phyloP scores from a whole-genome alignment of 306 rosid species.

The Ormosia semicastrata region DNA sequence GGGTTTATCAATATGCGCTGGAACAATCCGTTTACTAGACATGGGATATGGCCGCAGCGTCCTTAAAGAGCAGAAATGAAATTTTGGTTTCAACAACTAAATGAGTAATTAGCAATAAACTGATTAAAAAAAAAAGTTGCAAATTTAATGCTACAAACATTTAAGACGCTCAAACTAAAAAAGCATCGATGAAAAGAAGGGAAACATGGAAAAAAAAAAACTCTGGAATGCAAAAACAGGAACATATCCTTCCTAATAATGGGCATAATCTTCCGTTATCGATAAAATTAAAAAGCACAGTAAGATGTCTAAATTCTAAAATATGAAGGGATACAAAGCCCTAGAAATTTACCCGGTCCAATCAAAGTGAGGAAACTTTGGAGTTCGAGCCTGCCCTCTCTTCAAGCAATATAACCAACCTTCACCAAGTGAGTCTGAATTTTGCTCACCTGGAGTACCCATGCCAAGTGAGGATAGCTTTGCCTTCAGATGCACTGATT shows the following conservation, averaged over 20 bases:
- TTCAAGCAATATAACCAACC: constrained; percentile 80
- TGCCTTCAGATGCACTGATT: constrained; percentile 73
- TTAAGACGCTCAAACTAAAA: neutral
- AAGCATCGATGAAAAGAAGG: neutral
- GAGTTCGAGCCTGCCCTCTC: constrained; percentile 81
- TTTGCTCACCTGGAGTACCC: constrained; percentile 43
- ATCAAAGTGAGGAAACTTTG: constrained; percentile 83
- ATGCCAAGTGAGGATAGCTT: constrained; percentile 47
- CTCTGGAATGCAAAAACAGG: neutral
- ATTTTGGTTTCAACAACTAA: constrained; percentile 15
- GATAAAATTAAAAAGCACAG: constrained; percentile 5
- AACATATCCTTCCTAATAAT: neutral
- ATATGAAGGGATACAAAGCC: neutral
- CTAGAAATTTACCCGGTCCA: constrained; percentile 81
- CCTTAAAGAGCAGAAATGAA: constrained; percentile 47
- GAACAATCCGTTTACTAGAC: constrained; percentile 58
- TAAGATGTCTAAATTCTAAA: neutral
- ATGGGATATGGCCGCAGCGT: constrained; percentile 80
- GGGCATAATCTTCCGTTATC: neutral
- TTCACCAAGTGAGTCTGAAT: constrained; percentile 46
- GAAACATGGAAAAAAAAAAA: neutral
- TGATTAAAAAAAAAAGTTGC: neutral
- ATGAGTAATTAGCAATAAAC: neutral
- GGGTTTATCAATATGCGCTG: constrained; percentile 67
- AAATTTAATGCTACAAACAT: neutral